Base-by-base conservation (phyloP, 192 early-diverging fungal genomes). In the Spizellomyces sp. region DNA sequence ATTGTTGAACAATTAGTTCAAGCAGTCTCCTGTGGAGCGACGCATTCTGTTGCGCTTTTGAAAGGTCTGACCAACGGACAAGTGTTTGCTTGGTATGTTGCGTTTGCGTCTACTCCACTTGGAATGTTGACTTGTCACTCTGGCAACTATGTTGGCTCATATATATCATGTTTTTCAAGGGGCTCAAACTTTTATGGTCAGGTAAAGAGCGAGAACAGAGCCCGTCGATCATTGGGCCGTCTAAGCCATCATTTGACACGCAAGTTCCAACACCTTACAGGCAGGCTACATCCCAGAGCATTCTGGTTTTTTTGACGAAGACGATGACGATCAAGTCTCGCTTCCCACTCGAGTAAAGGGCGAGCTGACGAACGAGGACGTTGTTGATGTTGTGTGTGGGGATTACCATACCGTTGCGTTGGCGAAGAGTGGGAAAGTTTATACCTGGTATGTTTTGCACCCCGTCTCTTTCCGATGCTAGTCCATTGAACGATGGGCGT, bases 151-250 rank as follows among this genome's bases (percentile, higher is more conserved):
- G 27, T n/a, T 36, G 27, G 27, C 27, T 36, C 27, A 36, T 36
- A 36, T 36, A 36, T 36, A 36, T 36, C 1, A 36, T 36, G 27
- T 36, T 36, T 36, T 36, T 3, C 27, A 3, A 36, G 27, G 27
- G 79, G 79, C 9, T 75, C 73, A 42, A 81, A 81, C 58, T 81
- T 77, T 58, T 81, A 76, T 56, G 75, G 79, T 8, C 79, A 80
- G 75, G 68, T 69, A 55, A 17, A 4, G 12, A 12, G 14, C 9
- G 17, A 56, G 15, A 67, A n/a, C 4, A 17, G 10, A 2, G 9
- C 9, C n/a, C 9, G 1, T 27, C 12, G 10, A 27, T 14, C 43
- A 9, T 9, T 9, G 4, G 4, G 44, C 22, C n/a, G 1, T 10
- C 9, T 64, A 9, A 3, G 1, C 21, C 50, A 4, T 0, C 17